Evolutionary conservation across 1,284 basidiomycete genomes (phyloP).

Genomic region (Mycosarcoma mackinlayi): DNA sequence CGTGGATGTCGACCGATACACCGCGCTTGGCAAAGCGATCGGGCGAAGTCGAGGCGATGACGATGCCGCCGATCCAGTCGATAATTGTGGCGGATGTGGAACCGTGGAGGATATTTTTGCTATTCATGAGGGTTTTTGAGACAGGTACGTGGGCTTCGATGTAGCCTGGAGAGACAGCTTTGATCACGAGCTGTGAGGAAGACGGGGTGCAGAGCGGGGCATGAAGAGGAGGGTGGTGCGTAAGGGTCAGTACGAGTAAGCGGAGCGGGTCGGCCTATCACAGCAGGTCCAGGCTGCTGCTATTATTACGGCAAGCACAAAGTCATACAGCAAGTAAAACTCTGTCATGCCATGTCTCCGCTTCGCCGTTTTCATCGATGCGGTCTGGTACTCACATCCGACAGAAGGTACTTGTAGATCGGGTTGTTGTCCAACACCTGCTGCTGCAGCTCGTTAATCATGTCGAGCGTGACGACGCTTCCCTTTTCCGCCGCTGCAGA

Average conservation of each 20-base stretch:
- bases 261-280: too few species aligned
- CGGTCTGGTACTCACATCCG: conserved; percentile 26
- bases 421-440: conserved; percentile 46
- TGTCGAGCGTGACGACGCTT: conserved; percentile 34
- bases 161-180: conserved; percentile 15
- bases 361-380: too few species aligned
- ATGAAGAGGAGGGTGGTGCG: background rate
- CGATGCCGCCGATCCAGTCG: conserved; percentile 55
- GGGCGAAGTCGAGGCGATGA: conserved; percentile 43
- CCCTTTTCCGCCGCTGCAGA: background rate
- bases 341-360: too few species aligned
- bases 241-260: too few species aligned
- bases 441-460: conserved; percentile 47
- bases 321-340: too few species aligned
- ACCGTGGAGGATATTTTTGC: conserved; percentile 52
- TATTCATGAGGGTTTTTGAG: conserved; percentile 44
- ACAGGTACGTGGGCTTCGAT: conserved; percentile 50
- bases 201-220: background rate
- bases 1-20: conserved; percentile 55
- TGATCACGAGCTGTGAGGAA: conserved; percentile 29
- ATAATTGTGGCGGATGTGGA: conserved; percentile 55
- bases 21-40: conserved; percentile 43
- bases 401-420: conserved; percentile 53
- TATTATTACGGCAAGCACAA: too few species aligned
- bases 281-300: background rate